Evolutionary conservation across 768 basidiomycete species (phyloP).

Genomic region (Pisolithus tinctorius): DNA sequence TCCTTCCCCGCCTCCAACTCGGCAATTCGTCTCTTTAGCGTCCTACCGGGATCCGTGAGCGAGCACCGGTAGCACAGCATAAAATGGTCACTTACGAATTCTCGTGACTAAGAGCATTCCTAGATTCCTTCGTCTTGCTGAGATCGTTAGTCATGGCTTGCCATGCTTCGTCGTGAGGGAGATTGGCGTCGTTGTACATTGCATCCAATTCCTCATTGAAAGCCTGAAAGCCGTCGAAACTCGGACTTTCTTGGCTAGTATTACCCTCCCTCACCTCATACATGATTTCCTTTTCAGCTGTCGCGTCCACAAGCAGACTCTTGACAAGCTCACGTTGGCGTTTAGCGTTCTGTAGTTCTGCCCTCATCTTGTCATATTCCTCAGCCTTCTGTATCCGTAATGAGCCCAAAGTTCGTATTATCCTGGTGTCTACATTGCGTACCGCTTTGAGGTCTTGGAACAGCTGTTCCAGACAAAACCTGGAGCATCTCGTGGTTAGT

Average conservation of each 20-base stretch:
- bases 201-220: constrained; percentile 92
- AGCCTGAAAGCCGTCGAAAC: constrained; percentile 43
- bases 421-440: constrained; percentile 8
- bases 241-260: not conserved
- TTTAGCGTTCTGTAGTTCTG: constrained; percentile 62
- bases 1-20: constrained; percentile 72
- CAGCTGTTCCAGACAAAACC: constrained; percentile 41
- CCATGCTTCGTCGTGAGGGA: constrained; percentile 83
- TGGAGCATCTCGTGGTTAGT: constrained; percentile 52
- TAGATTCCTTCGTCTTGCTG: constrained; percentile 62
- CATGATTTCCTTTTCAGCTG: constrained; percentile 87
- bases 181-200: constrained; percentile 80
- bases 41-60: constrained; percentile 32
- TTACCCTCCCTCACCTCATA: constrained; percentile 60
- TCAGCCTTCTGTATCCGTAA: constrained; percentile 39
- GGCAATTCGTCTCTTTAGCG: constrained; percentile 61
- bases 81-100: constrained; percentile 56
- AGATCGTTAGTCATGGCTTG: constrained; percentile 69
- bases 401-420: not conserved
- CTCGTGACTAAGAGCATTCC: constrained; percentile 69
- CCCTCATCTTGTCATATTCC: constrained; percentile 57
- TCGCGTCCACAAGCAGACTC: constrained; percentile 67
- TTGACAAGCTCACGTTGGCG: constrained; percentile 78
- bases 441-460: constrained; percentile 55
- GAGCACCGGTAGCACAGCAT: not conserved